Evolutionary conservation across 495 filamentous ascomycete genomes (phyloP).

Genomic region (Podospora didyma): DNA sequence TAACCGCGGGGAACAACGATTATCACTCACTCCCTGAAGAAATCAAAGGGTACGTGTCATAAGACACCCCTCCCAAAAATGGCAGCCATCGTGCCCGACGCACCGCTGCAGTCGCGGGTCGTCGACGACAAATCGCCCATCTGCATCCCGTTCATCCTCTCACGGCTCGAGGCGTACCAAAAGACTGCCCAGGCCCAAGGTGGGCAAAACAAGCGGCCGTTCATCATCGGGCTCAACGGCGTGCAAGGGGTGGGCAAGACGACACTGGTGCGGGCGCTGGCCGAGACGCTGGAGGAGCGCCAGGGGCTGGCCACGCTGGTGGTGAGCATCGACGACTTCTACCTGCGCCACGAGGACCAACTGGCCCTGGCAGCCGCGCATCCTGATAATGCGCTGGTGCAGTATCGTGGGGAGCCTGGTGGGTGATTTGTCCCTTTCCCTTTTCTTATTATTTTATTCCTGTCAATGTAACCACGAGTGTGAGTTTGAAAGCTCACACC

Average conservation of each 20-base stretch:
- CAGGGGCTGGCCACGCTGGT: slow-evolving; percentile 69
- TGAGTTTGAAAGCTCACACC: no score
- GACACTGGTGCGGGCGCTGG: slow-evolving; percentile 70
- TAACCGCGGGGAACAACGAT: no score
- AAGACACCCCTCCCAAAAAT: background rate
- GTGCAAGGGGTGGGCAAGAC: slow-evolving; percentile 91
- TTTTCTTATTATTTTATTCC: background rate
- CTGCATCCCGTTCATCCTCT: slow-evolving; percentile 81
- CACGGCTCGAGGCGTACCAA: slow-evolving; percentile 53
- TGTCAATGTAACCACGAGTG: no score
- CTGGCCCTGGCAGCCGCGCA: slow-evolving; percentile 59
- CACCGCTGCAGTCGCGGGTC: slow-evolving; percentile 33
- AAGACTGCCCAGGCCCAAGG: slow-evolving; percentile 20
- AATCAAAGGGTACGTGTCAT: background rate
- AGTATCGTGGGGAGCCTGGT: slow-evolving; percentile 77
- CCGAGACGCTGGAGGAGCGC: slow-evolving; percentile 59
- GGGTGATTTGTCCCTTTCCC: slow-evolving; percentile 14
- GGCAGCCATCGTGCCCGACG: slow-evolving; percentile 11
- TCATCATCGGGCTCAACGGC: slow-evolving; percentile 60
- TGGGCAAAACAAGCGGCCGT: slow-evolving; percentile 39
- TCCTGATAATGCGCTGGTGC: slow-evolving; percentile 69
- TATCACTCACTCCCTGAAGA: no score
- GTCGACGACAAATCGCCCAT: slow-evolving; percentile 83
- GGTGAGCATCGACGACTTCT: slow-evolving; percentile 88
- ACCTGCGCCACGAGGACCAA: slow-evolving; percentile 72